Percentiles rank a stretch among this genome's conserved stretches.
phyloP scores from a whole-genome alignment of 176 grass and related monocot species.

The Saccharum officinarum region DNA sequence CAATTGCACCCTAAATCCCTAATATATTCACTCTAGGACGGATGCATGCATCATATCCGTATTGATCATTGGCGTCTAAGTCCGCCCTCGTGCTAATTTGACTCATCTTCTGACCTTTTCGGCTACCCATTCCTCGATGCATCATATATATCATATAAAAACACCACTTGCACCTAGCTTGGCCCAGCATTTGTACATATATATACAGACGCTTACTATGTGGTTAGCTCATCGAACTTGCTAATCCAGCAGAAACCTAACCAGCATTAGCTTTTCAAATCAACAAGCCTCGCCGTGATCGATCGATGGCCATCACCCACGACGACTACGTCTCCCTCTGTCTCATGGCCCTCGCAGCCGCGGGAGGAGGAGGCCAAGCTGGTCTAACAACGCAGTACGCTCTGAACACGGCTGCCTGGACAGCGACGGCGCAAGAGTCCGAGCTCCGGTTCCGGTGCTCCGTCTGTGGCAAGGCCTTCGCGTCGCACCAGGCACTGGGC shows the following conservation, averaged over 20 bases:
- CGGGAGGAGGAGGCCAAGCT: neutral
- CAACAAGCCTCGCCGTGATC: neutral
- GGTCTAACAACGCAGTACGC: neutral
- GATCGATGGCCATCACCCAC: slow-evolving; percentile 35
- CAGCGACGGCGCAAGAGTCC: neutral
- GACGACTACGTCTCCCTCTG: slow-evolving; percentile 67
- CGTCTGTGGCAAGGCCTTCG: slow-evolving; percentile 73
- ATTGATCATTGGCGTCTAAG: neutral
- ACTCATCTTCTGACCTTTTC: neutral
- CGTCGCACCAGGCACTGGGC: slow-evolving; percentile 75
- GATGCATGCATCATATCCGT: slow-evolving; percentile 6
- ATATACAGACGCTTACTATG: neutral
- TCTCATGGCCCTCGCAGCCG: slow-evolving; percentile 48
- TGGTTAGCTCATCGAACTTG: neutral
- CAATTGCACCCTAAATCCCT: neutral
- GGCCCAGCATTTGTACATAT: neutral
- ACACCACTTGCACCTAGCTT: slow-evolving; percentile 13
- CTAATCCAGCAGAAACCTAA: slow-evolving; percentile 4
- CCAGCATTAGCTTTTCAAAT: neutral
- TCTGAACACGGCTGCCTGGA: neutral
- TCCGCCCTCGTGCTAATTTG: slow-evolving; percentile 48
- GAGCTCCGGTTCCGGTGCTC: slow-evolving; percentile 63
- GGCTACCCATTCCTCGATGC: neutral
- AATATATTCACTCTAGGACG: neutral
- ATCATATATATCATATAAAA: neutral